Percentiles rank a stretch among this genome's conserved stretches.
phyloP scores from a whole-genome alignment of 306 rosid species.

The Trifolium repens region DNA sequence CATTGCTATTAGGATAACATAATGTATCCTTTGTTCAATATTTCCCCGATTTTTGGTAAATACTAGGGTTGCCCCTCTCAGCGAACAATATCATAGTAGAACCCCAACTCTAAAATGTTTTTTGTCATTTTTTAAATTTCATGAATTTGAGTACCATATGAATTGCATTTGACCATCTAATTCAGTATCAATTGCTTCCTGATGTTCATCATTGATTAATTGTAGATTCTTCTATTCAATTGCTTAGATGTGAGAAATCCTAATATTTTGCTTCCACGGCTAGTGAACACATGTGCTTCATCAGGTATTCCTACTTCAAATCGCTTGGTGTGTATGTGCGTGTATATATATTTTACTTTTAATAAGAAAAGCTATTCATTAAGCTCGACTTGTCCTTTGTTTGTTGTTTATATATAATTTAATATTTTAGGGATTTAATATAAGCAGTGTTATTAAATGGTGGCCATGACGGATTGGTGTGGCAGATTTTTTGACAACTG shows the following conservation, averaged over 20 bases:
- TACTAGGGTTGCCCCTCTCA: conserved; percentile 2
- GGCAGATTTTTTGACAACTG: not conserved
- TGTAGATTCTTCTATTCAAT: conserved; percentile 83
- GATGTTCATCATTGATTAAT: conserved; percentile 34
- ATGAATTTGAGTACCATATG: not conserved
- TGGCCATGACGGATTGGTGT: not conserved
- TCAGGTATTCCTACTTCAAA: conserved; percentile 60
- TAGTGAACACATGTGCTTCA: conserved; percentile 66
- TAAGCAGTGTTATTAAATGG: not conserved
- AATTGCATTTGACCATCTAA: conserved; percentile 6
- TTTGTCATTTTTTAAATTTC: conserved; percentile 2
- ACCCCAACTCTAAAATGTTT: conserved; percentile 14
- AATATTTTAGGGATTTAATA: not conserved
- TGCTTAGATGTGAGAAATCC: conserved; percentile 84
- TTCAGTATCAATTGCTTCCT: conserved; percentile 36
- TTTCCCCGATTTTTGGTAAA: conserved; percentile 3
- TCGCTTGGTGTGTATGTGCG: not conserved
- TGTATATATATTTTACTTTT: too few species aligned
- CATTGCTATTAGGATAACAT: conserved; percentile 10
- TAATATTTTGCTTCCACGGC: conserved; percentile 65
- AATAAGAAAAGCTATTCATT: not conserved
- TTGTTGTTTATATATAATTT: conserved; percentile 18
- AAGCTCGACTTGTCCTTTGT: conserved; percentile 9
- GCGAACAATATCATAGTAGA: conserved; percentile 9
- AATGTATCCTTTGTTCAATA: conserved; percentile 16